Base-by-base conservation (phyloP, 1,139 yeast species). In the Kurtzmaniella quercitrusa region DNA sequence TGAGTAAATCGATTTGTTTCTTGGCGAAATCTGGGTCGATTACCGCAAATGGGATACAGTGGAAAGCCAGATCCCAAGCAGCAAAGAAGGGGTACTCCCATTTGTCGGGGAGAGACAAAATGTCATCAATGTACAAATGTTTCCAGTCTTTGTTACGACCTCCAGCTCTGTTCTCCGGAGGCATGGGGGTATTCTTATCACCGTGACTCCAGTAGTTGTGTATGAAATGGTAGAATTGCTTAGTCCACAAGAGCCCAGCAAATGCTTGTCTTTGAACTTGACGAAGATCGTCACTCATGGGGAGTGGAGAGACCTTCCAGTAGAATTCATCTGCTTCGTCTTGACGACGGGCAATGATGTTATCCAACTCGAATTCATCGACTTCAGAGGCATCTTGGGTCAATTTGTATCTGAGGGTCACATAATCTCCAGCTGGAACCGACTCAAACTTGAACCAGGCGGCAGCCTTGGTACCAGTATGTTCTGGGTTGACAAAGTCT, bases 21-120 rank as follows among this genome's bases (percentile, higher is more conserved):
- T 91, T 91, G 39, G 97, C 95, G 70, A 89, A 91, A 50, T 82
- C 91, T 1, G 97, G 96, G 63, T 91, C 98, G 58, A 91, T 79
- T 93, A 91, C 88, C 4, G 97, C 94, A 51, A 91, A 70, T 2
- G 98, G 97, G 54, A 91, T 80, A 59, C 96, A 88, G 64, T 91
- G 98, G 79, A 91, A 91, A 0, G 97, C 96, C 2, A 96, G 85
- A 62, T 91, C 98, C 98, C 98, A 91, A 5, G 96, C 94, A 10
- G 97, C 96, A 63, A 91, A 91, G 62, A 91, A 91, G 3, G 96
- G 97, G 62, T 91, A 91, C 63, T 91, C 98, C 91, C 96, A 91
- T 63, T 89, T 91, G 60, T 91, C 98, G 2, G 98, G 98, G 70
- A 91, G 76, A 1, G 96, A 87, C 54, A 91, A 72, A 44, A 91